phyloP scores from a whole-genome alignment of 805 yeast species.

The Candida stauntonica region DNA sequence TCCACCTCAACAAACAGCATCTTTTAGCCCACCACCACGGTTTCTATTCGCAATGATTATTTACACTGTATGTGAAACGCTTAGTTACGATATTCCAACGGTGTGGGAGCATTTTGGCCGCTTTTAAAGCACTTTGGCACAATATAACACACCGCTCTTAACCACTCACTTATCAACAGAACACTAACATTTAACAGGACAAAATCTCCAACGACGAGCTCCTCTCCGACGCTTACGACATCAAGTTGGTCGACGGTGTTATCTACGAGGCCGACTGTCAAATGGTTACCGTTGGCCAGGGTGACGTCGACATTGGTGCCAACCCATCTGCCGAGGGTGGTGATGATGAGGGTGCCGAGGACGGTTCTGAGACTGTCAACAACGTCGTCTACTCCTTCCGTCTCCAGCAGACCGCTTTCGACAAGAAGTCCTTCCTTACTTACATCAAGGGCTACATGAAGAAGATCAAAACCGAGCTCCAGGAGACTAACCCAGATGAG shows the following conservation, averaged over 20 bases:
- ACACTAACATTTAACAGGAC: slow-evolving; percentile 44
- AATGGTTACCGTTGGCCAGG: slow-evolving; percentile 86
- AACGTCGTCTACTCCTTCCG: slow-evolving; percentile 98
- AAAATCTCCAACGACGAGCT: slow-evolving; percentile 92
- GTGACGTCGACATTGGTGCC: slow-evolving; percentile 97
- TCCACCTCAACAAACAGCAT: no score
- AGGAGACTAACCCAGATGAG: slow-evolving; percentile 84
- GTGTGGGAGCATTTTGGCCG: no score
- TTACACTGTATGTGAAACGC: slow-evolving; percentile 7
- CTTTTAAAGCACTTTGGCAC: no score
- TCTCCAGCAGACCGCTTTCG: slow-evolving; percentile 91
- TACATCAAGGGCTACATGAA: slow-evolving; percentile 99
- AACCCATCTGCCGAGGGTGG: slow-evolving; percentile 99
- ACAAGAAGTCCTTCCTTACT: slow-evolving; percentile 95
- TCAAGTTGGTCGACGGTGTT: slow-evolving; percentile 80
- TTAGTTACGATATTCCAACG: no score
- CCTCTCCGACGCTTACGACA: slow-evolving; percentile 95
- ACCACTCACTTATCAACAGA: background rate
- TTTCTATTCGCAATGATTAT: slow-evolving; percentile 13
- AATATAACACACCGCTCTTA: background rate
- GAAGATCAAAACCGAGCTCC: slow-evolving; percentile 84
- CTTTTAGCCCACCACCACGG: slow-evolving; percentile 1
- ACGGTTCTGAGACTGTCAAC: slow-evolving; percentile 88
- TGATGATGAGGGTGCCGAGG: slow-evolving; percentile 72
- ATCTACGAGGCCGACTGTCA: slow-evolving; percentile 96